These are phyloP conservation scores for Blastobotrys chiropterorum DNA, from an alignment of 805 yeast species.

Conservation along the genomic window DNA sequence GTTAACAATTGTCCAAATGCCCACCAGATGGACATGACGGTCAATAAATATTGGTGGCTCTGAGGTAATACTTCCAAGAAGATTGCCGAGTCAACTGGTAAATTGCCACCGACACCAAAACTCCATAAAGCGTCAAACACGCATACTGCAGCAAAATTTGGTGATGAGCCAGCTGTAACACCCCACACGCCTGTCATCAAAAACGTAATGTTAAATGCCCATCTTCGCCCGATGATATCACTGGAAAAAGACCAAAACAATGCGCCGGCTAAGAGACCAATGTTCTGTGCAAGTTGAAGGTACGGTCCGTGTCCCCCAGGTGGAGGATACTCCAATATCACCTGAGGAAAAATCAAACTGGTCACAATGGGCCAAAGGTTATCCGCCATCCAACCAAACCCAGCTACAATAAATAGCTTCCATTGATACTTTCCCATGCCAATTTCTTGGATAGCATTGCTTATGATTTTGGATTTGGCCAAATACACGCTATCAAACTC, in stretches of 20 bases:
- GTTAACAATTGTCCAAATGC: slow-evolving; percentile 54
- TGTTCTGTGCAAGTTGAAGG: slow-evolving; percentile 22
- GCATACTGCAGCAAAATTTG: slow-evolving; percentile 43
- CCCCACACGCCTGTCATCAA: slow-evolving; percentile 43
- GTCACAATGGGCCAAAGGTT: slow-evolving; percentile 44
- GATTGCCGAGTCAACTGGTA: slow-evolving; percentile 48
- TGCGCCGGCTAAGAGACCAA: slow-evolving; percentile 47
- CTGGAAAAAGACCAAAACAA: slow-evolving; percentile 48
- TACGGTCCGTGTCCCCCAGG: slow-evolving; percentile 41
- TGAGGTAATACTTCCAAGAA: slow-evolving; percentile 47
- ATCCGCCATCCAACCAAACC: slow-evolving; percentile 51
- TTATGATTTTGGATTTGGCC: slow-evolving; percentile 25
- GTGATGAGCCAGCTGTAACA: slow-evolving; percentile 47
- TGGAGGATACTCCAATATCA: slow-evolving; percentile 41
- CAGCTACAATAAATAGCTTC: slow-evolving; percentile 43
- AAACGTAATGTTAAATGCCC: slow-evolving; percentile 45
- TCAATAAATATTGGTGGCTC: slow-evolving; percentile 43
- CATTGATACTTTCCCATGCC: slow-evolving; percentile 53
- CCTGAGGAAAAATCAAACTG: slow-evolving; percentile 39
- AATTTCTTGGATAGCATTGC: slow-evolving; percentile 51
- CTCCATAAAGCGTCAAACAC: slow-evolving; percentile 41
- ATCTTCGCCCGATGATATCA: slow-evolving; percentile 46
- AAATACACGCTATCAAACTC: slow-evolving; percentile 12
- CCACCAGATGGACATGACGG: slow-evolving; percentile 54
- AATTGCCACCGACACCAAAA: slow-evolving; percentile 49